phyloP scores from a whole-genome alignment of 139 green algal species.

The Tetradesmus lagerheimii region DNA sequence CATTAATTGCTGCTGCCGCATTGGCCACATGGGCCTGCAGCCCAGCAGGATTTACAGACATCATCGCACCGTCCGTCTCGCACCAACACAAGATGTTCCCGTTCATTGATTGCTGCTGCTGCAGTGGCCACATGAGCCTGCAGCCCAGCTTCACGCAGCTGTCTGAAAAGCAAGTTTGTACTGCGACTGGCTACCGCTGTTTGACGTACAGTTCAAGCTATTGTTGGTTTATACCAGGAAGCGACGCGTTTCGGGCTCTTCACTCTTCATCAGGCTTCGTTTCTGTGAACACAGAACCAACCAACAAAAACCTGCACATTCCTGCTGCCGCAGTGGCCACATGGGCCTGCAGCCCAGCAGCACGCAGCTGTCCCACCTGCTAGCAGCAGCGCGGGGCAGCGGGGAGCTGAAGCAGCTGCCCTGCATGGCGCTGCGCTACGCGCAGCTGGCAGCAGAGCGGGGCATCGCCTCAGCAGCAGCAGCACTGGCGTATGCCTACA shows the following conservation, averaged over 20 bases:
- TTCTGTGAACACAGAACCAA: too few species aligned
- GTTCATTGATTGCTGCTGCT: background rate
- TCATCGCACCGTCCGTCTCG: too few species aligned
- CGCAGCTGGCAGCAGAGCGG: constrained; percentile 49
- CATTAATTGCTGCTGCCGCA: too few species aligned
- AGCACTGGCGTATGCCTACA: constrained; percentile 48
- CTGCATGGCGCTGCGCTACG: constrained; percentile 43
- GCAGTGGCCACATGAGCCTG: constrained; percentile 44
- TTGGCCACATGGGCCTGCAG: background rate
- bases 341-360: constrained; percentile 46
- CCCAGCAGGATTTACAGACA: background rate
- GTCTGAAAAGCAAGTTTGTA: too few species aligned
- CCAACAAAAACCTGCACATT: too few species aligned
- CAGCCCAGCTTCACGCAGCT: constrained; percentile 50
- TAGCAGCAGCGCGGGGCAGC: constrained; percentile 26
- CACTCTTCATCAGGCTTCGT: too few species aligned
- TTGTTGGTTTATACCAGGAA: too few species aligned
- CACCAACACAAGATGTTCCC: too few species aligned
- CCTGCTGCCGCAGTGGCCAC: constrained; percentile 40
- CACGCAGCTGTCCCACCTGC: constrained; percentile 50
- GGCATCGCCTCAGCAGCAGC: constrained; percentile 54
- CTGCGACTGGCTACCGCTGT: too few species aligned
- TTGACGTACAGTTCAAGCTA: too few species aligned
- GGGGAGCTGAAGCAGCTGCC: constrained; percentile 35
- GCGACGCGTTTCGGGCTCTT: too few species aligned